Conservation (phyloP, 108 stramenopile genomes). For the Schizochytrium sp. region DNA sequence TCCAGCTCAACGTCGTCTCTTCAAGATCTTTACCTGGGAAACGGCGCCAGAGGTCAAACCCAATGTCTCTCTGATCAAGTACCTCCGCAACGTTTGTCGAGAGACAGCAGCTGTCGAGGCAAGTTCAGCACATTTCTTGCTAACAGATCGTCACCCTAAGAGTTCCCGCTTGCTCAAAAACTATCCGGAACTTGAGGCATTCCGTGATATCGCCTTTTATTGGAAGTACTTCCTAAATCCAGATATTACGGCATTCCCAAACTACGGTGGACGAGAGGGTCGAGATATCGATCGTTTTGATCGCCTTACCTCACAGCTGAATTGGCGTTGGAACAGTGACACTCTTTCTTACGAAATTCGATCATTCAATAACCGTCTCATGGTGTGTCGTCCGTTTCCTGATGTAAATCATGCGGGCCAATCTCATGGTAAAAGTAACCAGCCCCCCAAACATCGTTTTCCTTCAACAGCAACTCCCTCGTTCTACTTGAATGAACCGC, state of each 20-base stretch:
- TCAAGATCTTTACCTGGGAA: constrained; percentile 67
- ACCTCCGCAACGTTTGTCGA: constrained; percentile 62
- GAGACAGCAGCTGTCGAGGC: constrained; percentile 54
- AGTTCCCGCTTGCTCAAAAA: constrained; percentile 62
- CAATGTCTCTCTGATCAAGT: constrained; percentile 58
- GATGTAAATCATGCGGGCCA: constrained; percentile 32
- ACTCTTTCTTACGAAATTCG: constrained; percentile 42
- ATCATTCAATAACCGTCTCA: constrained; percentile 15
- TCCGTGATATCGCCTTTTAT: constrained; percentile 65
- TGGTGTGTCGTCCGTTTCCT: constrained; percentile 62
- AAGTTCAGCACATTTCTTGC: background rate
- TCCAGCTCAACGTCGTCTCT: constrained; percentile 57
- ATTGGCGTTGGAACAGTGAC: constrained; percentile 59
- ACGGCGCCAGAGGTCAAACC: background rate
- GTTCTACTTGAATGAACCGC: constrained; percentile 33
- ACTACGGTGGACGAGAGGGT: constrained; percentile 48
- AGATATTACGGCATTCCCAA: constrained; percentile 61
- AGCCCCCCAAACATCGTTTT: constrained; percentile 64
- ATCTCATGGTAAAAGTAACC: constrained; percentile 39
- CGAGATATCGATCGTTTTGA: constrained; percentile 37
- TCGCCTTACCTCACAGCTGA: constrained; percentile 50
- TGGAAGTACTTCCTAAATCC: constrained; percentile 67
- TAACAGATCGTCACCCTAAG: constrained; percentile 40
- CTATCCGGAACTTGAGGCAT: constrained; percentile 65
- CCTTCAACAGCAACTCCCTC: constrained; percentile 64